phyloP scores from a whole-genome alignment of 78 protist genomes.

The Mantamonas sphyraenae region DNA sequence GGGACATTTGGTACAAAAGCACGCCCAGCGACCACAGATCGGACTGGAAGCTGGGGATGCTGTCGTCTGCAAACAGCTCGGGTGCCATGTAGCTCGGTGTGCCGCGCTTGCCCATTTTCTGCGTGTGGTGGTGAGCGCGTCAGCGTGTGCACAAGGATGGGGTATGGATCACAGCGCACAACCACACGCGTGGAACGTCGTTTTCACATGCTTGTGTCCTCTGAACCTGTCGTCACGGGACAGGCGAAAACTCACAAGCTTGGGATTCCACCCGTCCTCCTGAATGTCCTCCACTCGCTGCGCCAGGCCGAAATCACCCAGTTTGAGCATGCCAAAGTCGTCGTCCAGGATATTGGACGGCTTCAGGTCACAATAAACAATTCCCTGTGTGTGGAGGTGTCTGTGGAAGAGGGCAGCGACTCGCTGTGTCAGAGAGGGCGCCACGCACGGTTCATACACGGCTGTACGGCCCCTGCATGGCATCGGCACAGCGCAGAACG shows the following conservation, averaged over 20 bases:
- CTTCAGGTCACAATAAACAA: constrained; percentile 32
- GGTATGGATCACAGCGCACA: neutral
- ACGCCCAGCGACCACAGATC: constrained; percentile 67
- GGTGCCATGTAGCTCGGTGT: constrained; percentile 62
- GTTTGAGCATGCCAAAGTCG: constrained; percentile 30
- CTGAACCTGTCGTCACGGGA: neutral
- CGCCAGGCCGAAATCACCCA: constrained; percentile 36
- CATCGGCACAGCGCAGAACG: too few relatives aligned
- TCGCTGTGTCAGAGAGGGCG: too few relatives aligned
- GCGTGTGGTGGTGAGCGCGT: too few relatives aligned
- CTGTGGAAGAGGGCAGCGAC: too few relatives aligned
- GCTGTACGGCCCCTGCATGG: too few relatives aligned
- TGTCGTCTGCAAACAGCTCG: constrained; percentile 34
- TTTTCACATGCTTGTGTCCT: neutral
- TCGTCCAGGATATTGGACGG: constrained; percentile 46
- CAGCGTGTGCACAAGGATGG: too few relatives aligned
- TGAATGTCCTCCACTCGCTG: neutral
- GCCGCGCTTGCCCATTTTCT: constrained; percentile 9
- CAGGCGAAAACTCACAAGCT: neutral
- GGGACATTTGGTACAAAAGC: constrained; percentile 34
- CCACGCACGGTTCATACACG: too few relatives aligned
- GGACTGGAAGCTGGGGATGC: constrained; percentile 15
- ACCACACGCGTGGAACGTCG: neutral
- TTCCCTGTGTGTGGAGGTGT: constrained; percentile 30
- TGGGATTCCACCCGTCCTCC: neutral